These are phyloP conservation scores for Colletotrichum tamarilloi DNA, from an alignment of 2,329 filamentous ascomycete genomes.

Conservation along the genomic window DNA sequence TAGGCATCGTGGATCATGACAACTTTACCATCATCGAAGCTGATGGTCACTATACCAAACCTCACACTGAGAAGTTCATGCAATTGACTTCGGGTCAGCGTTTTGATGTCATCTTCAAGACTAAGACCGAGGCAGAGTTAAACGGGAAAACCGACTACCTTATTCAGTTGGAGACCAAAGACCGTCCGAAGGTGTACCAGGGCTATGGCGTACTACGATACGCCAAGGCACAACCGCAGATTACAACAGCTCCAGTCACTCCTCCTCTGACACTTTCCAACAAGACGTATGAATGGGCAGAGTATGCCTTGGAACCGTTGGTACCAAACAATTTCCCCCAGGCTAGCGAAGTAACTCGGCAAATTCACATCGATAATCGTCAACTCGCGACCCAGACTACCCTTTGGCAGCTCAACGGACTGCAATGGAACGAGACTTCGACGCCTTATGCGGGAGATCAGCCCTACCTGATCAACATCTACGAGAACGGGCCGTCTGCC, in stretches of 20 bases:
- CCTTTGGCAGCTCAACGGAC: conserved; percentile 48
- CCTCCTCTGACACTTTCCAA: conserved; percentile 46
- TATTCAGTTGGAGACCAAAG: conserved; percentile 61
- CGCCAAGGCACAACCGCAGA: conserved; percentile 22
- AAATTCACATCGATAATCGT: conserved; percentile 53
- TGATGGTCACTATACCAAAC: conserved; percentile 66
- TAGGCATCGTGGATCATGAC: conserved; percentile 68
- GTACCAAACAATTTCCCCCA: conserved; percentile 49
- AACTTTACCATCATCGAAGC: conserved; percentile 69
- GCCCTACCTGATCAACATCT: conserved; percentile 65
- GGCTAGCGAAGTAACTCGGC: conserved; percentile 60
- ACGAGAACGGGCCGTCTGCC: conserved; percentile 52
- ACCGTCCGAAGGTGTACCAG: conserved; percentile 55
- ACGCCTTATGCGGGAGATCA: conserved; percentile 15
- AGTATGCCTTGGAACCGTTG: conserved; percentile 56
- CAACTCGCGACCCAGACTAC: conserved; percentile 4
- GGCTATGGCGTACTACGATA: conserved; percentile 64
- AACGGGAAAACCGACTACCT: conserved; percentile 49
- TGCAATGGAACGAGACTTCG: conserved; percentile 55
- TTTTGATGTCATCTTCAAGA: conserved; percentile 66
- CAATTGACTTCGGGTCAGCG: conserved; percentile 70
- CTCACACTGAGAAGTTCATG: conserved; percentile 57
- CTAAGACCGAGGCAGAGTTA: conserved; percentile 61
- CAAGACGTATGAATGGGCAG: conserved; percentile 52
- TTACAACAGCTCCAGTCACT: conserved; percentile 26